Evolutionary conservation across 192 early-diverging fungal genomes (phyloP).

Genomic region (Backusella macrospora): DNA sequence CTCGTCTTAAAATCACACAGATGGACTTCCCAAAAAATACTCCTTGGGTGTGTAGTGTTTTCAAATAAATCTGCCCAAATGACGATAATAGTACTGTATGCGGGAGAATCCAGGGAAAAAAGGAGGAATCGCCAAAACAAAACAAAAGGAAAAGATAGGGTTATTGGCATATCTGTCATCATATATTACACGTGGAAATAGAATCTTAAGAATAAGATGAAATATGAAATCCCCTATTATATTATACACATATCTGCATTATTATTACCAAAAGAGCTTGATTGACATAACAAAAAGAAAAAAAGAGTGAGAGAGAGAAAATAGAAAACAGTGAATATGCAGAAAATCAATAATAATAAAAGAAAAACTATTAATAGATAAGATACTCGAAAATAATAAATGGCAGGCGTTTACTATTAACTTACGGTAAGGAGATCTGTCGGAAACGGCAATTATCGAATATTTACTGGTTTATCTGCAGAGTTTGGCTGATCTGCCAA

Average conservation of each 20-base stretch:
- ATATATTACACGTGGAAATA: constrained; percentile 12
- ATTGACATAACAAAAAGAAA: neutral
- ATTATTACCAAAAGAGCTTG: neutral
- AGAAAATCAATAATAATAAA: neutral
- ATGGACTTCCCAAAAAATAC: no score
- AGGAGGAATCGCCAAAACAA: neutral
- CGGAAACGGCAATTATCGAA: neutral
- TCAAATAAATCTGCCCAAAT: no score
- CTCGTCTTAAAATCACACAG: no score
- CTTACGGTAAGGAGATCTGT: neutral
- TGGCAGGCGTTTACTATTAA: neutral
- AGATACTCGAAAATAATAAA: neutral
- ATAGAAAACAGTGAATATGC: neutral
- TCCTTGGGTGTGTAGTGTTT: no score
- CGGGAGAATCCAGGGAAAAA: neutral
- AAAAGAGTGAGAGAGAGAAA: neutral
- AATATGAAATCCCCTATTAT: neutral
- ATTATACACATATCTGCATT: neutral
- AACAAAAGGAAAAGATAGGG: neutral
- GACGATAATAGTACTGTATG: no score
- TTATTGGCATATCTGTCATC: neutral
- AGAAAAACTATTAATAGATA: neutral
- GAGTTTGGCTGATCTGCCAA: neutral
- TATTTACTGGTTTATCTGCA: neutral
- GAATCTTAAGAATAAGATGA: constrained; percentile 6